Conservation (phyloP, 2,329 filamentous ascomycete genomes). For the Xylaria digitata region DNA sequence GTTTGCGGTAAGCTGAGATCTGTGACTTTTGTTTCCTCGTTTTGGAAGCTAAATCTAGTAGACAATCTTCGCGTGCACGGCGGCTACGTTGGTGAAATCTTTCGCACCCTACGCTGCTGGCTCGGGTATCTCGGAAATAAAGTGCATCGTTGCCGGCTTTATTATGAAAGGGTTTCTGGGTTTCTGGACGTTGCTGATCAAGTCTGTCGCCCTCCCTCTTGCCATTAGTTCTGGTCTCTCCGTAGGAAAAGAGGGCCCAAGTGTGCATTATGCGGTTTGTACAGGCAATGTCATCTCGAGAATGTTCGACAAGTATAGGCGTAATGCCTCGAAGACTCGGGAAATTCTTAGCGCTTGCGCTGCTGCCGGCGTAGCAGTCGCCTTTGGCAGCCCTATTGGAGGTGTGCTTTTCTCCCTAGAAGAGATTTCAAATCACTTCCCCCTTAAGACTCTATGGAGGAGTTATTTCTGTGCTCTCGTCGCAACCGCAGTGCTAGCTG, state of each 20-base stretch:
- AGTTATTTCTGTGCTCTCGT: slow-evolving; percentile 98
- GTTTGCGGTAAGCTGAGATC: slow-evolving; percentile 72
- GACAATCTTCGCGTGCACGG: slow-evolving; percentile 82
- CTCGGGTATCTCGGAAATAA: slow-evolving; percentile 98
- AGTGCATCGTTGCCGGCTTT: slow-evolving; percentile 98
- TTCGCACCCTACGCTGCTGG: slow-evolving; percentile 97
- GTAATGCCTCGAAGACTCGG: slow-evolving; percentile 91
- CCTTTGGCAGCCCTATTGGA: slow-evolving; percentile 96
- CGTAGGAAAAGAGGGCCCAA: slow-evolving; percentile 96
- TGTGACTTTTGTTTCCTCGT: background rate
- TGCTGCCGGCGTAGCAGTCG: slow-evolving; percentile 93
- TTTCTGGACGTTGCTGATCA: slow-evolving; percentile 91
- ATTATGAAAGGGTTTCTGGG: slow-evolving; percentile 99
- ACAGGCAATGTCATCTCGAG: slow-evolving; percentile 96
- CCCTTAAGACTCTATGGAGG: slow-evolving; percentile 96
- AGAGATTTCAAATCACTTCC: slow-evolving; percentile 97
- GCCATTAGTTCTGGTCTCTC: slow-evolving; percentile 94
- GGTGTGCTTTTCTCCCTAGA: slow-evolving; percentile 96
- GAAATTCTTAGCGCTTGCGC: slow-evolving; percentile 96
- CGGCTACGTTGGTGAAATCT: slow-evolving; percentile 85
- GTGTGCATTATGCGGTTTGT: slow-evolving; percentile 98
- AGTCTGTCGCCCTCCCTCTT: slow-evolving; percentile 88
- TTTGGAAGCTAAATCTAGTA: slow-evolving; percentile 50
- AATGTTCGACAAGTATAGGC: slow-evolving; percentile 90
- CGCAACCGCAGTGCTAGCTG: slow-evolving; percentile 89